Evolutionary conservation across 345 rosid genomes (phyloP), one percentile per base, ranked within the genome.

Genomic region (Lepidium sativum): DNA sequence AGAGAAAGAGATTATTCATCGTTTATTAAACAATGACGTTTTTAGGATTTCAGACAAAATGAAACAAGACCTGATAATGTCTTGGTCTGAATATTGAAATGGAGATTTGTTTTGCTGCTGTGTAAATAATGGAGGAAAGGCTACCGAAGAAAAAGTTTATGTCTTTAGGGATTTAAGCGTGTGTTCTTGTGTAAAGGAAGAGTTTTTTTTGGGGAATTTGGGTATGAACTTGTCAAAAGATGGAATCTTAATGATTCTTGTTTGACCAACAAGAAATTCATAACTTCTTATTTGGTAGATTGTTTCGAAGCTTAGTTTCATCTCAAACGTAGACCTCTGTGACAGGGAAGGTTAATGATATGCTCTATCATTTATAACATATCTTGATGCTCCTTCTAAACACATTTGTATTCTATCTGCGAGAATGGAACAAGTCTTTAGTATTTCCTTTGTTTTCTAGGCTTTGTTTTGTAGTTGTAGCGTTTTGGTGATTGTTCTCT

Each of bases 391-490:
- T 53, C 32, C 45, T 60, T 42, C 14, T 32, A 5, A 20, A 10
- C 53, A 6, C 13, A 50, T 27, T 53, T 27, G 34, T 9, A 52
- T 29, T 45, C 20, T 38, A 47, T 31, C 38, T 34, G 37, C 65
- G 27, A 49, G 53, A 56, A 71, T 71, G 75, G 70, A 71, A 64
- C 53, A 10, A 45, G 9, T 31, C 40, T 63, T 71, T 71, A 63
- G 75, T 70, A 62, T 39, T 61, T 31, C 7, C 65, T 14, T 33
- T 60, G 18, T 35, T 56, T 41, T 31, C 15, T 7, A 13, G 18
- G 62, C 55, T 34, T 42, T 69, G 60, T 69, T 69, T 34, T 43
- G 55, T 70, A 8, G 21, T 53, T 53, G 8, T 44, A 12, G 47
- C 32, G 4, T 23, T 70, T 56, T 2, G 23, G 29, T 2, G 25